Percentiles rank a stretch among this genome's conserved stretches.
Evolutionary conservation across 2,329 filamentous ascomycete genomes (phyloP).

Genomic region (Aspergillus costaricaensis): DNA sequence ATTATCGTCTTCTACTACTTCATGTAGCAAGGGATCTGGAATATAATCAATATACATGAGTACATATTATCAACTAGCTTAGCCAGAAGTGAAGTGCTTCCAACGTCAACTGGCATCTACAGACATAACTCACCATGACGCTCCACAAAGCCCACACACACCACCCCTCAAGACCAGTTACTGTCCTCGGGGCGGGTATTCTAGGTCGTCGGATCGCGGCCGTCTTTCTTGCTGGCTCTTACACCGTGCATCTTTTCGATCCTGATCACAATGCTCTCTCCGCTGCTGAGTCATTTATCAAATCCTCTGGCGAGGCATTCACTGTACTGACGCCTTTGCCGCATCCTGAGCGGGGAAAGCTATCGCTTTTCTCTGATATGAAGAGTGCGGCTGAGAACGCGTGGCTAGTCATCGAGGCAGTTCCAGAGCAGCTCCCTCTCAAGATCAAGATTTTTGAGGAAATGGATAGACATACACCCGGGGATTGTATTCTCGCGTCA

Average conservation of each 20-base stretch:
- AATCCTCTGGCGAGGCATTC: conserved; percentile 30
- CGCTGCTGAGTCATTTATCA: conserved; percentile 34
- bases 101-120: no score
- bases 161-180: neutral
- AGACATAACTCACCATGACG: neutral
- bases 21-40: no score
- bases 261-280: conserved; percentile 27
- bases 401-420: conserved; percentile 57
- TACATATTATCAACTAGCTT: no score
- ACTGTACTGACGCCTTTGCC: conserved; percentile 25
- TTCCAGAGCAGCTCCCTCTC: conserved; percentile 52
- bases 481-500: conserved; percentile 52
- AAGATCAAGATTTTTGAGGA: conserved; percentile 53
- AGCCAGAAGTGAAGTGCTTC: no score
- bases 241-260: conserved; percentile 29
- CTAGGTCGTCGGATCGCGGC: conserved; percentile 42
- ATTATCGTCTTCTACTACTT: no score
- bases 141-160: neutral
- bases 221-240: conserved; percentile 28
- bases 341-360: conserved; percentile 32
- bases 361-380: conserved; percentile 42
- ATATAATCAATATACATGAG: no score
- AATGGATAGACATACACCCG: conserved; percentile 43
- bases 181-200: conserved; percentile 43
- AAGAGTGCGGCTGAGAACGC: conserved; percentile 46